Conservation (phyloP, 139 green algal species). For the Zygnema cylindricum region DNA sequence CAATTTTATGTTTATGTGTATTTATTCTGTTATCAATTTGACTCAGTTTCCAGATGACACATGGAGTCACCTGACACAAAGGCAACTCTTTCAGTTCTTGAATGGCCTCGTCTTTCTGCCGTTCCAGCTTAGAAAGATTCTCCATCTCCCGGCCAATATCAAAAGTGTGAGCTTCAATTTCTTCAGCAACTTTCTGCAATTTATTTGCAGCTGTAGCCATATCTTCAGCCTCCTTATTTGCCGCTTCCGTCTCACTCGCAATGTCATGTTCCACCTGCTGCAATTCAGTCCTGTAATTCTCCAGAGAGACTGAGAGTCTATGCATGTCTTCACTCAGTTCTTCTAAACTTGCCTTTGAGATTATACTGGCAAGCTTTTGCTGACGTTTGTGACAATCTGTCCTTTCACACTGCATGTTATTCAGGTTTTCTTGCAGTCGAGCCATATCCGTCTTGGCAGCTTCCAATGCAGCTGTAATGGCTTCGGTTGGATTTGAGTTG, state of each 20-base stretch:
- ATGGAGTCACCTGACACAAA: neutral
- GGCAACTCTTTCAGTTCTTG: neutral
- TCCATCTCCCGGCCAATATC: neutral
- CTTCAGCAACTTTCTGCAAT: neutral
- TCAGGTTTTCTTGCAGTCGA: neutral
- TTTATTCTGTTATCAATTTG: no score
- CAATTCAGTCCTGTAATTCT: neutral
- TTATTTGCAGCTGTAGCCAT: neutral
- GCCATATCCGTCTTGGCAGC: neutral
- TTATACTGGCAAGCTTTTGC: neutral
- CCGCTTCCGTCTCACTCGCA: neutral
- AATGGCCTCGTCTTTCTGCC: neutral
- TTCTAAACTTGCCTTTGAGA: neutral
- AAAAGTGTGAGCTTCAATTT: neutral
- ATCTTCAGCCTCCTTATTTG: neutral
- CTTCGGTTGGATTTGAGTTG: neutral
- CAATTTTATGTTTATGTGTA: no score
- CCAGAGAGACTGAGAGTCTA: neutral
- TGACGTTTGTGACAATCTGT: neutral
- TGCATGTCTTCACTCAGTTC: neutral
- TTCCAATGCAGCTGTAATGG: neutral
- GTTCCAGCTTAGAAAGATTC: neutral
- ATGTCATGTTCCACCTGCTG: neutral
- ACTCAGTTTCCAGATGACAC: no score
- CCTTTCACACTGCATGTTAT: neutral